A percentile compares a stretch with the other conserved stretches of the same genome.
These are phyloP conservation scores for Psilocybe azurescens DNA, from an alignment of 768 basidiomycete species.

Conservation along the genomic window DNA sequence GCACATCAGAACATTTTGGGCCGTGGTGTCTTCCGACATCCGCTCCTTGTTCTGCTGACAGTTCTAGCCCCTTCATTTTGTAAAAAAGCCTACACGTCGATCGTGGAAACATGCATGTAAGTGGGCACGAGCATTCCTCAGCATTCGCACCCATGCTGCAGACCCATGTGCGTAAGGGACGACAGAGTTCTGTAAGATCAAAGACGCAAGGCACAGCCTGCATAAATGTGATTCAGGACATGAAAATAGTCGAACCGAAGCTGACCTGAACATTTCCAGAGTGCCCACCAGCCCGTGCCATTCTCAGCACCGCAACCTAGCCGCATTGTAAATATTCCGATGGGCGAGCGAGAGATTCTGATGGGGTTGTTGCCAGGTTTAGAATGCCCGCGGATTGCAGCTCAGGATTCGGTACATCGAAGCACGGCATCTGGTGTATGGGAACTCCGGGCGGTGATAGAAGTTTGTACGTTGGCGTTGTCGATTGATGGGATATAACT, in stretches of 20 bases:
- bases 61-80: constrained; percentile 4
- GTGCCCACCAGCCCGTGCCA: background rate
- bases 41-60: background rate
- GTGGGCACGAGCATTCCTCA: constrained; percentile 5
- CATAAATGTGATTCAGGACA: constrained; percentile 17
- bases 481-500: constrained; percentile 9
- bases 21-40: constrained; percentile 1
- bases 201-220: constrained; percentile 17
- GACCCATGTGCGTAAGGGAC: constrained; percentile 16
- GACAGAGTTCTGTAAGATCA: constrained; percentile 11
- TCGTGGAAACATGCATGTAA: background rate
- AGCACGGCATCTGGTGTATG: constrained; percentile 12
- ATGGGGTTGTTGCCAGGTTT: constrained; percentile 10
- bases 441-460: constrained; percentile 23
- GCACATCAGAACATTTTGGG: background rate
- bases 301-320: constrained; percentile 3
- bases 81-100: background rate
- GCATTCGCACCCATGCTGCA: background rate
- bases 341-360: constrained; percentile 1
- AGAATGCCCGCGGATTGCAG: constrained; percentile 13
- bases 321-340: background rate
- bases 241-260: constrained; percentile 14
- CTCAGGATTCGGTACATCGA: constrained; percentile 13
- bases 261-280: constrained; percentile 11
- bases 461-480: constrained; percentile 11